These are phyloP conservation scores for Radiomyces spectabilis DNA, from an alignment of 192 early-diverging fungal genomes.

Conservation along the genomic window DNA sequence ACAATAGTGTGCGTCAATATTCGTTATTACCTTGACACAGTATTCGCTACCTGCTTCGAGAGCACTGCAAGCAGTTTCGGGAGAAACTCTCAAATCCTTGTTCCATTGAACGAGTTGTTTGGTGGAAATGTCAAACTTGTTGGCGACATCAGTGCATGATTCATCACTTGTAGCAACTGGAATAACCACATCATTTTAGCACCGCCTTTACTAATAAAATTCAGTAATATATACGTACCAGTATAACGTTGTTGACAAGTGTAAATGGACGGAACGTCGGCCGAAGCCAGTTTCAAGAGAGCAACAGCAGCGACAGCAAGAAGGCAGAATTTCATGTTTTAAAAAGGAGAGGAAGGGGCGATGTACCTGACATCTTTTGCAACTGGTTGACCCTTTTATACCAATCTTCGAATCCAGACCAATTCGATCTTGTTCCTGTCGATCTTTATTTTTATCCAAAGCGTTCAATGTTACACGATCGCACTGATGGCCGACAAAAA, in stretches of 20 bases:
- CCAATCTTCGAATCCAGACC: too few species aligned
- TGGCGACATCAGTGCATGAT: slow-evolving; percentile 6
- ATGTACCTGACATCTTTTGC: too few species aligned
- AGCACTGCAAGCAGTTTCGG: slow-evolving; percentile 1
- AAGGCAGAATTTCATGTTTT: slow-evolving; percentile 26
- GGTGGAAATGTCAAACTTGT: not conserved
- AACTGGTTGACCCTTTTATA: too few species aligned
- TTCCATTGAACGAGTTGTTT: slow-evolving; percentile 2
- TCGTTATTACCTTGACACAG: slow-evolving; percentile 5
- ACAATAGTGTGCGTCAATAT: not conserved
- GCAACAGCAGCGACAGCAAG: slow-evolving; percentile 16
- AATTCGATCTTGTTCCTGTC: too few species aligned
- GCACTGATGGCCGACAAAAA: too few species aligned
- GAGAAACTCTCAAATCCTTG: not conserved
- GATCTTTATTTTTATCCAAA: too few species aligned
- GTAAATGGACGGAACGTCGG: not conserved
- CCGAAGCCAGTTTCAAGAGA: not conserved
- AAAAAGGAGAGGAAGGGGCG: slow-evolving; percentile 3
- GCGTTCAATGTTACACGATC: too few species aligned
- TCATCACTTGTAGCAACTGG: slow-evolving; percentile 1
- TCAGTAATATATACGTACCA: too few species aligned
- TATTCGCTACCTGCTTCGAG: slow-evolving; percentile 8
- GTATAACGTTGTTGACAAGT: too few species aligned
- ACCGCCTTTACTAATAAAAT: too few species aligned
- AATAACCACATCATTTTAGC: not conserved